Percentiles rank a stretch among this genome's conserved stretches.
phyloP scores from a whole-genome alignment of 192 early-diverging fungal genomes.

The Coemansia sp. region DNA sequence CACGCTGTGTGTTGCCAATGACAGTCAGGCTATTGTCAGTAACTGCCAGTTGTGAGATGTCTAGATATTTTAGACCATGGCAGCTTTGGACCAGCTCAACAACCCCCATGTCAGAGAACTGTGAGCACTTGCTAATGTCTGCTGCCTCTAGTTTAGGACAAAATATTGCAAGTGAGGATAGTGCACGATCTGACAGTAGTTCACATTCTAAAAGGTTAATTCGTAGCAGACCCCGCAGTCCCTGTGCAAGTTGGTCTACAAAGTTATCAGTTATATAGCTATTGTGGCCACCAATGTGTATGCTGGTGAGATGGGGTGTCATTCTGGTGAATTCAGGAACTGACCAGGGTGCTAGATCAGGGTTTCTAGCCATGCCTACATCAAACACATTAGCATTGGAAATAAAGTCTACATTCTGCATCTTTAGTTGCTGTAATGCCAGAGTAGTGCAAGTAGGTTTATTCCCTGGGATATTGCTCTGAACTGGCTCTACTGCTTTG shows the following conservation, averaged over 20 bases:
- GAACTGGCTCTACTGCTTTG: conserved; percentile 2
- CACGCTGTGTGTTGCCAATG: conserved; percentile 24
- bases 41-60: conserved; percentile 24
- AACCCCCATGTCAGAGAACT: conserved; percentile 22
- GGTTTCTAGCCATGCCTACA: conserved; percentile 5
- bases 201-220: conserved; percentile 27
- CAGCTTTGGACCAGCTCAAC: conserved; percentile 25
- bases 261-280: conserved; percentile 24
- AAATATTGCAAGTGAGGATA: conserved; percentile 22
- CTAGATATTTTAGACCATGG: conserved; percentile 9
- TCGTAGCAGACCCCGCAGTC: conserved; percentile 8
- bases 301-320: conserved; percentile 16
- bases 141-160: conserved; percentile 18
- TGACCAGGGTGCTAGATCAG: background rate
- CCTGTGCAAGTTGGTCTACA: conserved; percentile 15
- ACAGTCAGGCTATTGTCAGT: conserved; percentile 13
- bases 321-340: conserved; percentile 13
- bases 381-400: conserved; percentile 6
- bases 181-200: conserved; percentile 7
- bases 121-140: conserved; percentile 25
- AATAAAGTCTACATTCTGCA: conserved; percentile 11
- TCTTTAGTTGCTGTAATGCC: conserved; percentile 8
- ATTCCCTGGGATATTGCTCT: background rate
- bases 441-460: background rate
- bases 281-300: conserved; percentile 26